Base-by-base conservation (phyloP, 2,329 filamentous ascomycete species). In the Tolypocladium tundrense region DNA sequence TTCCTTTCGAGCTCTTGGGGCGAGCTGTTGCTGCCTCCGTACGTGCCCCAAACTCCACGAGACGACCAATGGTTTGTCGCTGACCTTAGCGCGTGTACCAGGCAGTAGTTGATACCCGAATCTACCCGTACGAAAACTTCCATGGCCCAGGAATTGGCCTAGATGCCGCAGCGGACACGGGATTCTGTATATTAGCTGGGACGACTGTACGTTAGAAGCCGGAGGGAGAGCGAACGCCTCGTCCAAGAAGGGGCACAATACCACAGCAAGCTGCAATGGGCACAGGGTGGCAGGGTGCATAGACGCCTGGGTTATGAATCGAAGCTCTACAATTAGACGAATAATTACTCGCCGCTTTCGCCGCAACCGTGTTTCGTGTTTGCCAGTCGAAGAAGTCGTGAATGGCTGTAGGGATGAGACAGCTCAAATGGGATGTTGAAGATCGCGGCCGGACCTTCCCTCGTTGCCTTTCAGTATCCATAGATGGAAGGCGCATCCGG, bases 1-100 rank as follows among this genome's bases (percentile, higher is more conserved):
- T 85, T 89, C 71, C 78, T 89, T 64, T 79, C 84, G 59, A 88
- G 85, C 75, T 81, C 83, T 57, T 86, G 84, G 77, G 82, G 82
- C 72, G 86, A 88, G 69, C 75, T 83, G 66, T 79, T 89, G 59
- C 78, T 88, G 63, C 86, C 86, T 71, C 82, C 84, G 81, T 84
- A 73, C 73, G 79, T 69, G 9, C 31, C 35, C 50, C 51, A 3
- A 10, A 19, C 4, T n/a, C 10, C 33, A 24, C 48, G 48, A 51
- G 4, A 35, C 31, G 1, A 37, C 3, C 2, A 7, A 35, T 52
- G 4, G 19, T 21, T 5, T 2, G 48, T 14, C 27, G 7, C 52
- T 51, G 37, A 54, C 43, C 31, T 37, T 21, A 2, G 11, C 10
- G 37, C 37, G 21, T 13, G 37, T 31, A 45, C 35, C 41, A 56